Conservation (phyloP, 2,329 filamentous ascomycete genomes). For the Mycosphaerella arachidis region DNA sequence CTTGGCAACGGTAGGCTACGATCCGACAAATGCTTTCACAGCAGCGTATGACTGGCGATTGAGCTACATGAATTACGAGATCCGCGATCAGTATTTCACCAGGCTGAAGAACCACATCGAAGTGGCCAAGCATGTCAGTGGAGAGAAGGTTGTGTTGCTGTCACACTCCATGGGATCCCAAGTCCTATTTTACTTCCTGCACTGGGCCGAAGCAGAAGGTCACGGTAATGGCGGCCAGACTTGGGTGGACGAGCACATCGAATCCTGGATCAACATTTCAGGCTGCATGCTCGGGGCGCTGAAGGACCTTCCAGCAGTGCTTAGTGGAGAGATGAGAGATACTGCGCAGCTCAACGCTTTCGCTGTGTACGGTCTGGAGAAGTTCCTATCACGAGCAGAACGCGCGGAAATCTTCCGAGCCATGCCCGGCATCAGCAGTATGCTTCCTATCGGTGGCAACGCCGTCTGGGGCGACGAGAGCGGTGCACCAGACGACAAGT, state of each 20-base stretch:
- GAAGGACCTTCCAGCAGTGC: constrained; percentile 82
- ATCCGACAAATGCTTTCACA: constrained; percentile 70
- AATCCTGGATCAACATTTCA: constrained; percentile 96
- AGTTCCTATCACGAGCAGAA: constrained; percentile 86
- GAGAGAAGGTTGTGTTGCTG: constrained; percentile 76
- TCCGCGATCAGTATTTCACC: constrained; percentile 89
- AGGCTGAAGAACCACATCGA: constrained; percentile 88
- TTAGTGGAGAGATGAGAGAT: constrained; percentile 97
- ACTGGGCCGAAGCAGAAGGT: constrained; percentile 75
- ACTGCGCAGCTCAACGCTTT: constrained; percentile 95
- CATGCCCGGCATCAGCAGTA: constrained; percentile 94
- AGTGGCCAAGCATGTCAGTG: constrained; percentile 66
- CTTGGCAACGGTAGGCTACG: constrained; percentile 89
- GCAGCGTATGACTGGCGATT: constrained; percentile 87
- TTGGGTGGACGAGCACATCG: constrained; percentile 88
- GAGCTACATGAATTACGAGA: constrained; percentile 83
- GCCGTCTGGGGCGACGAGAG: constrained; percentile 89
- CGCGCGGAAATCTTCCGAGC: constrained; percentile 89
- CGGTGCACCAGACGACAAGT: constrained; percentile 81
- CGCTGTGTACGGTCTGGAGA: constrained; percentile 93
- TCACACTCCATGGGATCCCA: constrained; percentile 98
- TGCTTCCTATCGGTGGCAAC: constrained; percentile 91
- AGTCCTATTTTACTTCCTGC: constrained; percentile 80
- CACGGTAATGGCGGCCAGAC: constrained; percentile 72
- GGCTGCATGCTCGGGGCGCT: constrained; percentile 95